A percentile compares a stretch with the other conserved stretches of the same genome.
phyloP scores from a whole-genome alignment of 805 yeast species.

The Wickerhamomyces bovis region DNA sequence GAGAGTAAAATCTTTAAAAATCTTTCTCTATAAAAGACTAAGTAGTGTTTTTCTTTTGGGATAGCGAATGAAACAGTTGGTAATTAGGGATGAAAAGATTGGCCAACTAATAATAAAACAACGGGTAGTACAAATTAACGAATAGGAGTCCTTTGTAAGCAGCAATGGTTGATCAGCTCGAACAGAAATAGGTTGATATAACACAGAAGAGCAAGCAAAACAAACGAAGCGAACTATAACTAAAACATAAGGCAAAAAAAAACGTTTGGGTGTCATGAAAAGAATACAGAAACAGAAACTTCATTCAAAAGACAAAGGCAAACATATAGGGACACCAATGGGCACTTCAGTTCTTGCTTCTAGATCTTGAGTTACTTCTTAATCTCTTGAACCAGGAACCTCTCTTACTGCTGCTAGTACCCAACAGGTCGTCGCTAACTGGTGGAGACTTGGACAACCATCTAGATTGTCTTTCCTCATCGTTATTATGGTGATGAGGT shows the following conservation, averaged over 20 bases:
- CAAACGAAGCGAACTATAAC: not conserved
- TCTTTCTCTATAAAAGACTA: too few species aligned
- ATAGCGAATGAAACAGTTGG: too few species aligned
- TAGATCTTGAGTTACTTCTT: conserved; percentile 31
- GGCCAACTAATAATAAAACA: not conserved
- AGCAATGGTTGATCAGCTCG: not conserved
- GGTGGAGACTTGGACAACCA: conserved; percentile 15
- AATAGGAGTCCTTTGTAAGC: not conserved
- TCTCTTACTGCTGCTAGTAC: conserved; percentile 25
- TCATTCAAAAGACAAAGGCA: not conserved
- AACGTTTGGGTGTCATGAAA: not conserved
- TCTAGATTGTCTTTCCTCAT: conserved; percentile 27
- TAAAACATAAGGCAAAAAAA: not conserved
- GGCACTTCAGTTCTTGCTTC: not conserved
- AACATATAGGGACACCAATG: not conserved
- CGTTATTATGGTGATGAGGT: not conserved
- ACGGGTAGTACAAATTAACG: not conserved
- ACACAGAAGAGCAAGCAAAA: not conserved
- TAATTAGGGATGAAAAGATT: not conserved
- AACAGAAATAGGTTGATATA: too few species aligned
- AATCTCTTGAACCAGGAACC: conserved; percentile 42
- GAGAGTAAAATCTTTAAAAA: too few species aligned
- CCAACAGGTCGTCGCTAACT: conserved; percentile 6
- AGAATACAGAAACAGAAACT: not conserved
- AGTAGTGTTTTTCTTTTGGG: too few species aligned